These are phyloP conservation scores for Berberis thunbergii DNA, from an alignment of 164 flowering plant species.

Conservation along the genomic window DNA sequence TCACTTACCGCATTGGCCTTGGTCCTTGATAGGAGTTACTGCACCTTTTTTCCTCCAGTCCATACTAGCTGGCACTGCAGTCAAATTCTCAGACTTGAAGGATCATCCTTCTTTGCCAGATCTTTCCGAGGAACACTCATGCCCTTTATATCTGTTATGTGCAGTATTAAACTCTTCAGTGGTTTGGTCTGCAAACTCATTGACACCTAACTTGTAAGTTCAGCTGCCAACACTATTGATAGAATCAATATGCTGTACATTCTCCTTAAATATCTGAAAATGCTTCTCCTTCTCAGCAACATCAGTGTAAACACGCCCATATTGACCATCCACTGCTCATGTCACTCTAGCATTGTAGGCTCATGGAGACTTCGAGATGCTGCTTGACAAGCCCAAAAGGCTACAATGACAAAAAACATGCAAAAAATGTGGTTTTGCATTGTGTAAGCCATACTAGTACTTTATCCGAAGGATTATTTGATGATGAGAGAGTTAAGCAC, in stretches of 20 bases:
- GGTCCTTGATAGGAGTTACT: neutral
- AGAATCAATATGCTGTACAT: neutral
- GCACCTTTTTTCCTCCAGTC: slow-evolving; percentile 4
- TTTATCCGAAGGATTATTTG: neutral
- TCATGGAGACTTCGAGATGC: neutral
- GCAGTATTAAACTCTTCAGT: neutral
- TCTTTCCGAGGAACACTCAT: neutral
- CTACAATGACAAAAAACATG: too few relatives aligned
- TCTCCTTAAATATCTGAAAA: neutral
- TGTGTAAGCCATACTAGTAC: neutral
- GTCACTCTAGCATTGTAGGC: neutral
- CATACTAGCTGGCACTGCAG: neutral
- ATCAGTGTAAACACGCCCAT: neutral
- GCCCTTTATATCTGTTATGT: neutral
- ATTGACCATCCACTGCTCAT: slow-evolving; percentile 1
- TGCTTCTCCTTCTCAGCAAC: neutral
- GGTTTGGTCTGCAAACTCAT: neutral
- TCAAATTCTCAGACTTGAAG: neutral
- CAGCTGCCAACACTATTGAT: neutral
- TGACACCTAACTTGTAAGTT: neutral
- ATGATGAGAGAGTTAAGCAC: neutral
- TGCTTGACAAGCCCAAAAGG: too few relatives aligned
- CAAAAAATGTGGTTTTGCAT: neutral
- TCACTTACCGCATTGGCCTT: neutral
- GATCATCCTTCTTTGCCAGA: neutral